Conservation (phyloP, 1,284 basidiomycete genomes). For the Ustilago lituana region DNA sequence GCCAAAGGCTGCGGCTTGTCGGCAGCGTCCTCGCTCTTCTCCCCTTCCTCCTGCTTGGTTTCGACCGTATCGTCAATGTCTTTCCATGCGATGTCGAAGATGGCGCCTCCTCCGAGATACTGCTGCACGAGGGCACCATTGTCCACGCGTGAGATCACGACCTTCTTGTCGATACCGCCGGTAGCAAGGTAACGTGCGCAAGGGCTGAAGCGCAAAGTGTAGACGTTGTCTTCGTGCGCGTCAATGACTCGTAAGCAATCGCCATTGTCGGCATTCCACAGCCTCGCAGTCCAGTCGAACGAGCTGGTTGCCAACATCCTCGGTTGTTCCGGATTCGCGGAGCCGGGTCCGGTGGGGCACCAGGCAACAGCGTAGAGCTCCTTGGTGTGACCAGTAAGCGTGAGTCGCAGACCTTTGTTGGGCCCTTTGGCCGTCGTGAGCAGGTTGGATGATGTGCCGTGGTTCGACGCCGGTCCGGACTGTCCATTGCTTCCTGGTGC, state of each 20-base stretch:
- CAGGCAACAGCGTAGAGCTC: conserved; percentile 65
- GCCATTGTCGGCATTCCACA: conserved; percentile 66
- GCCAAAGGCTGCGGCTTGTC: conserved; percentile 16
- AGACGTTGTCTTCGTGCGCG: conserved; percentile 62
- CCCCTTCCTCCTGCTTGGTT: conserved; percentile 42
- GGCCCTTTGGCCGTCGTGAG: conserved; percentile 43
- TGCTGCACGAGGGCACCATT: conserved; percentile 51
- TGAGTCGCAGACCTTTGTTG: conserved; percentile 47
- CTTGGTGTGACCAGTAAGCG: conserved; percentile 61
- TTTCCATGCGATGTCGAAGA: conserved; percentile 54
- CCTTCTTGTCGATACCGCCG: conserved; percentile 63
- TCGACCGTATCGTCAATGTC: conserved; percentile 30
- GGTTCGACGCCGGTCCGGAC: conserved; percentile 7
- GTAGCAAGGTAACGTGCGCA: conserved; percentile 63
- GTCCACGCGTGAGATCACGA: conserved; percentile 56
- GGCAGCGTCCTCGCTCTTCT: conserved; percentile 12
- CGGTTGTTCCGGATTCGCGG: conserved; percentile 53
- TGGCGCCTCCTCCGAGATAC: conserved; percentile 47
- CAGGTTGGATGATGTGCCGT: conserved; percentile 9
- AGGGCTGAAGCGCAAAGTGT: conserved; percentile 61
- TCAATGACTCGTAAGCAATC: conserved; percentile 60
- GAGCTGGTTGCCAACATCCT: conserved; percentile 65
- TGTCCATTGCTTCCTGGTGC: conserved; percentile 37
- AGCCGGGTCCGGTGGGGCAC: conserved; percentile 59
- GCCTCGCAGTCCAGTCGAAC: conserved; percentile 63